phyloP scores from a whole-genome alignment of 805 yeast species.

The Starmerella potacharoeniae region DNA sequence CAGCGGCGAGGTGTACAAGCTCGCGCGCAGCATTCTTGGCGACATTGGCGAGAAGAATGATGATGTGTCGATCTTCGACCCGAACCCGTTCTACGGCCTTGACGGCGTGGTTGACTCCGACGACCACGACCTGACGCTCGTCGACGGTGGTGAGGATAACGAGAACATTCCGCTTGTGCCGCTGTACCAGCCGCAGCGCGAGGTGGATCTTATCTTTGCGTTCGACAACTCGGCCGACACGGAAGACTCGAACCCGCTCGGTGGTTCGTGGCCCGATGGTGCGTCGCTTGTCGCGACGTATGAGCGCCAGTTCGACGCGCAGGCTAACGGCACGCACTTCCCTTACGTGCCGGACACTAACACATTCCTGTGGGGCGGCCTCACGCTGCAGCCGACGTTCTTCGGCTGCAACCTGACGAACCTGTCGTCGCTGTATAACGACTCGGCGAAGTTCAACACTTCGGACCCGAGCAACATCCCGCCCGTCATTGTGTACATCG shows the following conservation, averaged over 20 bases:
- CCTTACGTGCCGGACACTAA: slow-evolving; percentile 26
- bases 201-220: slow-evolving; percentile 54
- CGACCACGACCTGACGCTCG: slow-evolving; percentile 39
- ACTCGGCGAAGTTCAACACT: slow-evolving; percentile 5
- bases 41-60: slow-evolving; percentile 29
- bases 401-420: slow-evolving; percentile 66
- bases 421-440: slow-evolving; percentile 48
- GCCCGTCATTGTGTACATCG: slow-evolving; percentile 67
- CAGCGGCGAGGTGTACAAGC: slow-evolving; percentile 36
- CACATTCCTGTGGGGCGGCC: slow-evolving; percentile 44
- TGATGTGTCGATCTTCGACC: slow-evolving; percentile 54
- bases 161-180: slow-evolving; percentile 64
- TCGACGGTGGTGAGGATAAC: slow-evolving; percentile 72
- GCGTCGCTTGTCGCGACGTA: slow-evolving; percentile 26
- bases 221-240: slow-evolving; percentile 31
- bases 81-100: slow-evolving; percentile 52
- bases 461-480: slow-evolving; percentile 31
- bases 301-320: slow-evolving; percentile 24
- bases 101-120: slow-evolving; percentile 11
- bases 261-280: slow-evolving; percentile 30
- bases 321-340: slow-evolving; percentile 23
- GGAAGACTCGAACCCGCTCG: slow-evolving; percentile 10
- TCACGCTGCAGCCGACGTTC: slow-evolving; percentile 46
- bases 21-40: slow-evolving; percentile 37
- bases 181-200: slow-evolving; percentile 48